A percentile compares a stretch with the other conserved stretches of the same genome.
Evolutionary conservation across 495 filamentous ascomycete genomes (phyloP).

Genomic region (Penicillium turbatum): DNA sequence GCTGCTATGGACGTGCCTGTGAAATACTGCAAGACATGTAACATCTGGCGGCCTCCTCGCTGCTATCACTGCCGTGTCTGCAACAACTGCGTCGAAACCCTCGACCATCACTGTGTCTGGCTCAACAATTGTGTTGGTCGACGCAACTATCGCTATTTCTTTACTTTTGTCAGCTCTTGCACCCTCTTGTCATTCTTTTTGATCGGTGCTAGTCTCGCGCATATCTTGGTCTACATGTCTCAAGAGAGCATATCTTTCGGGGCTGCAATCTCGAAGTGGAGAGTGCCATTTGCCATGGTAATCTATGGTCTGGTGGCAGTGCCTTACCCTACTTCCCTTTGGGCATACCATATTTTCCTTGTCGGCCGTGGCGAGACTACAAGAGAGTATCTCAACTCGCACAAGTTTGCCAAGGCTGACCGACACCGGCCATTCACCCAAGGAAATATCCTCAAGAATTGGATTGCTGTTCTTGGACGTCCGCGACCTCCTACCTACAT

Average conservation of each 20-base stretch:
- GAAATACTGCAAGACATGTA: conserved; percentile 96
- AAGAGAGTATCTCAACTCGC: conserved; percentile 89
- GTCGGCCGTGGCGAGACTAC: conserved; percentile 91
- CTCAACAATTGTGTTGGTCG: conserved; percentile 97
- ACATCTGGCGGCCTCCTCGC: conserved; percentile 91
- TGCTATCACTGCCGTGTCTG: conserved; percentile 95
- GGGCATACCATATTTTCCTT: conserved; percentile 84
- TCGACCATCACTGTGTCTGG: conserved; percentile 99
- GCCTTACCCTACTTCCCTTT: conserved; percentile 79
- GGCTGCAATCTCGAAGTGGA: conserved; percentile 59
- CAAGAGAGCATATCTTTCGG: conserved; percentile 60
- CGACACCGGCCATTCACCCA: conserved; percentile 89
- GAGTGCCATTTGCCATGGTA: conserved; percentile 84
- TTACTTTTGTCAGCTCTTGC: conserved; percentile 73
- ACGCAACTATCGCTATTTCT: conserved; percentile 97
- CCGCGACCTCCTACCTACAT: conserved; percentile 87
- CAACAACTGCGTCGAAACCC: conserved; percentile 95
- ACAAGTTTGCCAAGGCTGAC: conserved; percentile 89
- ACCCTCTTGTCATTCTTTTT: conserved; percentile 76
- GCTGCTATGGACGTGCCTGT: conserved; percentile 94
- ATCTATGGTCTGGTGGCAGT: conserved; percentile 72
- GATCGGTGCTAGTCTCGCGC: conserved; percentile 68
- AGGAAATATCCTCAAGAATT: conserved; percentile 70
- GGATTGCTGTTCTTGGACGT: conserved; percentile 72
- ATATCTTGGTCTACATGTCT: conserved; percentile 68